A percentile compares a stretch with the other conserved stretches of the same genome.
Conservation (phyloP, 129 eudicot genomes). For the Gnaphalium uliginosum region DNA sequence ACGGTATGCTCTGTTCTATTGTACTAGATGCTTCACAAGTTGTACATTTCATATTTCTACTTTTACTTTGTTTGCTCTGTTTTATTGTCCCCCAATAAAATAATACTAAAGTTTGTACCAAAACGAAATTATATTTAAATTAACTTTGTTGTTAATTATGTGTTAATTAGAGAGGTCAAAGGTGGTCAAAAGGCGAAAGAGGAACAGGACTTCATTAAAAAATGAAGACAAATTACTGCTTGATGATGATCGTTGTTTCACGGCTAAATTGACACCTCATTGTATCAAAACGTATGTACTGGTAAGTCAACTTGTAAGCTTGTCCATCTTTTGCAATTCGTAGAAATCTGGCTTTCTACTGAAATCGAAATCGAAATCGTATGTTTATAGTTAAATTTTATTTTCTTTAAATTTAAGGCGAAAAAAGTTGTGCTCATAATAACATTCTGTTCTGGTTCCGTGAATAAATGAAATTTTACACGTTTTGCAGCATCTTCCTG, state of each 20-base stretch:
- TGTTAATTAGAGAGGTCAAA: slow-evolving; percentile 21
- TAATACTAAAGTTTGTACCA: background rate
- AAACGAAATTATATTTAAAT: too few relatives aligned
- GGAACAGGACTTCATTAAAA: background rate
- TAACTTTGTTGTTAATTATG: background rate
- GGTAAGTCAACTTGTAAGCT: background rate
- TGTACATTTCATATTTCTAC: background rate
- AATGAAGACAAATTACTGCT: background rate
- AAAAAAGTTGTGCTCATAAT: too few relatives aligned
- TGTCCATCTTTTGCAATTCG: too few relatives aligned
- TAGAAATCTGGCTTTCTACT: too few relatives aligned
- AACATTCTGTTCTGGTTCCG: too few relatives aligned
- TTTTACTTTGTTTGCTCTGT: too few relatives aligned
- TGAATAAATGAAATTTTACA: background rate
- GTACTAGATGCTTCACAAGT: background rate
- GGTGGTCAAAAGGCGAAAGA: slow-evolving; percentile 12
- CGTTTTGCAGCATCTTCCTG: background rate
- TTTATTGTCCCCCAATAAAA: background rate
- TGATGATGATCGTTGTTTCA: slow-evolving; percentile 15
- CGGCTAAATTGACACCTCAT: slow-evolving; percentile 11
- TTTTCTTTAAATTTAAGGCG: too few relatives aligned
- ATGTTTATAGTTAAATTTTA: too few relatives aligned
- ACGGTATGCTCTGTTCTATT: slow-evolving; percentile 18
- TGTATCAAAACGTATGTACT: background rate
- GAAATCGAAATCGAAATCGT: too few relatives aligned